phyloP scores from a whole-genome alignment of 208 protist species.

The Porcisia deanei region DNA sequence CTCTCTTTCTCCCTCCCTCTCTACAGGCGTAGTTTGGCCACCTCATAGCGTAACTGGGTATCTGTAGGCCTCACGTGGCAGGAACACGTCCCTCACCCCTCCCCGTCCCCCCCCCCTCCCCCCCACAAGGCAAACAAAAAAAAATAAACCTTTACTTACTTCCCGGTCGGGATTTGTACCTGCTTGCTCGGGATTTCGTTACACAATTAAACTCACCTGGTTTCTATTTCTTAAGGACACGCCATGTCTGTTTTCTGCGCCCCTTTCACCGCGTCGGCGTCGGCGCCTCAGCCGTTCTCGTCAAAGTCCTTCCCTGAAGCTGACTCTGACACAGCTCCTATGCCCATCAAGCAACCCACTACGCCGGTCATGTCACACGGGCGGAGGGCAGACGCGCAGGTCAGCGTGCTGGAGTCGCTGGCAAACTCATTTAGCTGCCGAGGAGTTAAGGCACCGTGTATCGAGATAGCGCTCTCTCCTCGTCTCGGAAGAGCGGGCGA shows the following conservation, averaged over 20 bases:
- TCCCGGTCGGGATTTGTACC: too few species aligned
- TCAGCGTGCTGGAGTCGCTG: constrained; percentile 7
- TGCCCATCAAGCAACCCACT: neutral
- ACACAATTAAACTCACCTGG: too few species aligned
- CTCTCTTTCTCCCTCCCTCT: too few species aligned
- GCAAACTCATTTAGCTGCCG: constrained; percentile 4
- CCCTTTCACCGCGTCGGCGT: neutral
- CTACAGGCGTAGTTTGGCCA: too few species aligned
- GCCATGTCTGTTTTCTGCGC: neutral
- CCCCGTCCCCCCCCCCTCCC: too few species aligned
- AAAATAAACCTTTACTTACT: neutral
- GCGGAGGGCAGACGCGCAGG: neutral
- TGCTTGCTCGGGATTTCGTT: neutral
- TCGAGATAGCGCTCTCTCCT: neutral
- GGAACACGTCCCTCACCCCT: too few species aligned
- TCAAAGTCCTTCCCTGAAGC: neutral
- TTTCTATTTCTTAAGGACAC: neutral
- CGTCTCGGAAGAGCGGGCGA: neutral
- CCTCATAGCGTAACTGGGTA: too few species aligned
- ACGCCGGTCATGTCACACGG: neutral
- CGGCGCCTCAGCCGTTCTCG: neutral
- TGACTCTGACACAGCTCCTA: neutral
- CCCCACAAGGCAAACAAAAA: too few species aligned
- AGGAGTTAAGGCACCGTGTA: constrained; percentile 1
- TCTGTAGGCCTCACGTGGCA: too few species aligned